phyloP scores from a whole-genome alignment of 345 rosid genomes.

The Syzygium oleosum region DNA sequence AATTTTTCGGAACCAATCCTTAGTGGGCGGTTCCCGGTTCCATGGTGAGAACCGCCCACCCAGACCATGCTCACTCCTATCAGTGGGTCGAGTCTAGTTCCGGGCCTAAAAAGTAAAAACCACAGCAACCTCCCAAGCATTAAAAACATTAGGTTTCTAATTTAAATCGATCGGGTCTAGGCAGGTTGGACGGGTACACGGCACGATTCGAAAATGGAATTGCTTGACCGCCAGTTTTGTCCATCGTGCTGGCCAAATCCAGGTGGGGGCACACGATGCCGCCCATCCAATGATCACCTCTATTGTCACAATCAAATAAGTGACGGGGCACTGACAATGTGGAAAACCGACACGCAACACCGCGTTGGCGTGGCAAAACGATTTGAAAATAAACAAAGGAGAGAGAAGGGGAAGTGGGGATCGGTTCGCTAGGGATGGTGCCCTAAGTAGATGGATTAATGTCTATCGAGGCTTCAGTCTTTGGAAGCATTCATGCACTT shows the following conservation, averaged over 20 bases:
- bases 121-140: not conserved
- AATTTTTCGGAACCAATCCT: no score
- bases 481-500: not conserved
- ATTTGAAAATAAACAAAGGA: not conserved
- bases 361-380: not conserved
- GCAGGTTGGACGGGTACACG: not conserved
- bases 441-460: not conserved
- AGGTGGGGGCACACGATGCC: fast-evolving
- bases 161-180: not conserved
- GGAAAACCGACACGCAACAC: not conserved
- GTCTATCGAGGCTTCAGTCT: not conserved
- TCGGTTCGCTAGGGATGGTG: not conserved
- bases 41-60: no score
- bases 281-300: not conserved
- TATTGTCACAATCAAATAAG: not conserved
- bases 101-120: not conserved
- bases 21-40: no score
- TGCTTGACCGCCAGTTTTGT: not conserved
- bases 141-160: not conserved
- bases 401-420: not conserved
- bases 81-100: not conserved
- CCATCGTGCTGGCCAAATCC: not conserved
- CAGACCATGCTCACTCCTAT: no score
- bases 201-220: not conserved
- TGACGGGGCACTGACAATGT: not conserved